Evolutionary conservation across 106 monocot genomes (phyloP).

Genomic region (Dioscorea alata): DNA sequence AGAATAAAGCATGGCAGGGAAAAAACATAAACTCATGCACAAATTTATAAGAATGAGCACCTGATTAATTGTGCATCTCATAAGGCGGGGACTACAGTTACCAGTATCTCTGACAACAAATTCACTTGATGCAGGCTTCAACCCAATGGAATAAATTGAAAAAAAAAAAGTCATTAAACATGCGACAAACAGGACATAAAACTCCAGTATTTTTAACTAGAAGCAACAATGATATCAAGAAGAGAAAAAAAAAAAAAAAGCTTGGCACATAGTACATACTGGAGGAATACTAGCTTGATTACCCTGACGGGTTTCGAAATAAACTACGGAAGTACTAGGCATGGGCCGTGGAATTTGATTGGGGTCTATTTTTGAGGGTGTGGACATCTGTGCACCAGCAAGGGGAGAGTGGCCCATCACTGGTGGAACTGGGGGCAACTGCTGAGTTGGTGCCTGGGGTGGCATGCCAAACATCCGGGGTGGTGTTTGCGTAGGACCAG

Average conservation of each 20-base stretch:
- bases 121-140: slow-evolving; percentile 81
- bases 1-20: background rate
- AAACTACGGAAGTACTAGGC: slow-evolving; percentile 41
- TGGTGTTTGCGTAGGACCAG: slow-evolving; percentile 49
- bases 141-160: slow-evolving; percentile 5
- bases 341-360: slow-evolving; percentile 87
- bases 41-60: slow-evolving; percentile 14
- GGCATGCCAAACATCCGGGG: slow-evolving; percentile 71
- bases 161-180: background rate
- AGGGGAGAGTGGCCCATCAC: slow-evolving; percentile 64
- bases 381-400: slow-evolving; percentile 37
- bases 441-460: slow-evolving; percentile 19
- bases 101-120: slow-evolving; percentile 88
- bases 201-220: background rate
- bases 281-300: slow-evolving; percentile 74
- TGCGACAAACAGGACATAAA: background rate
- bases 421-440: slow-evolving; percentile 35
- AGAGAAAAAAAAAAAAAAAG: background rate
- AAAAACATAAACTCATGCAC: background rate
- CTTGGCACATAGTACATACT: slow-evolving; percentile 40
- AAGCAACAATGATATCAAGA: background rate
- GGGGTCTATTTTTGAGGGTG: slow-evolving; percentile 84
- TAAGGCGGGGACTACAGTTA: slow-evolving; percentile 93
- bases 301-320: slow-evolving; percentile 85
- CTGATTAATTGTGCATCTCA: slow-evolving; percentile 97